Base-by-base conservation (phyloP, 192 early-diverging fungal genomes). In the Pilobolus umbonatus region DNA sequence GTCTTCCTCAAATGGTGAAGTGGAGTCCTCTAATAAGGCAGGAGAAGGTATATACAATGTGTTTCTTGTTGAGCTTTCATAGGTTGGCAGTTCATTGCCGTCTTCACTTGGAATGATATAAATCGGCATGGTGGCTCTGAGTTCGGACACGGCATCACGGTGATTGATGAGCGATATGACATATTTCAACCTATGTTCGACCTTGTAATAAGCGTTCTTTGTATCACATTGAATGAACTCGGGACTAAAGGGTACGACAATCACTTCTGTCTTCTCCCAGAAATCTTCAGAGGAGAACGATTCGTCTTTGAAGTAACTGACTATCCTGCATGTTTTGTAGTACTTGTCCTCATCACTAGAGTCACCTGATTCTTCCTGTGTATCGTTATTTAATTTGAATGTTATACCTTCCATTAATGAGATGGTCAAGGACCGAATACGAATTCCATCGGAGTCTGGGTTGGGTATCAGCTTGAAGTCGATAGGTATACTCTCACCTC, bases 351-450 rank as follows among this genome's bases (percentile, higher is more conserved):
- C n/a, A n/a, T n/a, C n/a, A n/a, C n/a, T n/a, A n/a, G n/a, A n/a
- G n/a, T n/a, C n/a, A n/a, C n/a, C n/a, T 19, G 43, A 22, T 30
- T 60, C 57, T 4, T 63, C 63, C 39, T 77, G 77, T n/a, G 25
- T 25, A 1, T n/a, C 36, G 2, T 35, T 39, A 1, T 61, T 22
- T 55, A 61, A 60, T 30, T 65, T 52, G 59, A 75, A 81, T 0
- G 78, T 69, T 14, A 61, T 54, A 42, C 80, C 83, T 60, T 87
- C 85, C 40, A 79, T 85, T 35, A 87, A 62, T 12, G 73, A 61
- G 36, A 72, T 76, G 8, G 70, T 62, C 14, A 80, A 57, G 5
- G 73, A 45, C 11, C 76, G 64, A 26, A 85, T 56, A 42, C 62
- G 73, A 17, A 87, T 32, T 8, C 72, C 71, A n/a, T n/a, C n/a